Percentiles rank a stretch among this genome's conserved stretches.
phyloP scores from a whole-genome alignment of 371 early-diverging fungal species.

The Mucor irregularis region DNA sequence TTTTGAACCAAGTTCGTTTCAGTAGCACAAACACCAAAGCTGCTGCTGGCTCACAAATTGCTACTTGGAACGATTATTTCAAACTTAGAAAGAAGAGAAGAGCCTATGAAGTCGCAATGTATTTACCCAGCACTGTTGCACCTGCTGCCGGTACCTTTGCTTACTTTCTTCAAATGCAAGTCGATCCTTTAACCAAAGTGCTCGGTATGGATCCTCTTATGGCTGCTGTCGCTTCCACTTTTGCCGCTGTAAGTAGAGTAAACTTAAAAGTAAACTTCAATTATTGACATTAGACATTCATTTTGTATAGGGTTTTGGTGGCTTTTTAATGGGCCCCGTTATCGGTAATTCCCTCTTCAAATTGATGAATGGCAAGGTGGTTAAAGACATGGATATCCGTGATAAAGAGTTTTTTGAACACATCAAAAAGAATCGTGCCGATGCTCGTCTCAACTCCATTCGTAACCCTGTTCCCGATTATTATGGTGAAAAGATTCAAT shows the following conservation, averaged over 20 bases:
- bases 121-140: slow-evolving; percentile 60
- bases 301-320: slow-evolving; percentile 57
- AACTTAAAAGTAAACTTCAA: not conserved
- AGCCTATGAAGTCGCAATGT: slow-evolving; percentile 67
- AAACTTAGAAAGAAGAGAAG: slow-evolving; percentile 70
- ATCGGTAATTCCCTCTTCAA: slow-evolving; percentile 68
- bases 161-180: slow-evolving; percentile 73
- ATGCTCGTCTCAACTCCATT: slow-evolving; percentile 72
- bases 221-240: slow-evolving; percentile 63
- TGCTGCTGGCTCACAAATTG: slow-evolving; percentile 15
- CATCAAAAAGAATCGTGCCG: slow-evolving; percentile 77
- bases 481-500: slow-evolving; percentile 91
- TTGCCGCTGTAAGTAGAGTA: slow-evolving; percentile 46
- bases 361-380: slow-evolving; percentile 54
- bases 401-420: slow-evolving; percentile 84
- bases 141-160: slow-evolving; percentile 64
- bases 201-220: slow-evolving; percentile 80
- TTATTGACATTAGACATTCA: not conserved
- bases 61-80: slow-evolving; percentile 82
- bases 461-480: slow-evolving; percentile 89
- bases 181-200: slow-evolving; percentile 77
- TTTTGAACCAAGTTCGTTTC: slow-evolving; percentile 16
- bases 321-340: slow-evolving; percentile 71
- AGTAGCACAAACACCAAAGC: slow-evolving; percentile 2
- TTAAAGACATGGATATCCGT: slow-evolving; percentile 61